A percentile compares a stretch with the other conserved stretches of the same genome.
Conservation (phyloP, 768 basidiomycete species). For the Russula sp. region DNA sequence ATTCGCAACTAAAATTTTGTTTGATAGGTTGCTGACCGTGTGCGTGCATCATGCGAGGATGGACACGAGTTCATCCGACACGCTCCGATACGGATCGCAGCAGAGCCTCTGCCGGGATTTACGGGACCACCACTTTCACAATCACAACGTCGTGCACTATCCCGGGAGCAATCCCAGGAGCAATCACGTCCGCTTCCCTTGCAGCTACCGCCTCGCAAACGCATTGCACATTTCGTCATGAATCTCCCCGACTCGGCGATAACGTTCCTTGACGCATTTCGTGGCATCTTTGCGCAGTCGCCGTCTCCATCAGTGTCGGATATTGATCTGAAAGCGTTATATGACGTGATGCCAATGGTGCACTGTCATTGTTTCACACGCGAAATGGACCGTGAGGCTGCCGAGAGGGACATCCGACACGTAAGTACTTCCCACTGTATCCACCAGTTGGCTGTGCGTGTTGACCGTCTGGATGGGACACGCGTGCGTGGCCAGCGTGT, state of each 20-base stretch:
- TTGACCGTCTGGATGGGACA: conserved; percentile 10
- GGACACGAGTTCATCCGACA: conserved; percentile 80
- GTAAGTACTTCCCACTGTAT: conserved; percentile 46
- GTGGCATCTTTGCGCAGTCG: conserved; percentile 55
- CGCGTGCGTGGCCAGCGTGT: conserved; percentile 62
- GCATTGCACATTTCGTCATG: conserved; percentile 92
- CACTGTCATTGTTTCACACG: conserved; percentile 97
- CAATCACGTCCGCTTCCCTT: conserved; percentile 3
- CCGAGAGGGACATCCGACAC: conserved; percentile 74
- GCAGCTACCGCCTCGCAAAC: conserved; percentile 43
- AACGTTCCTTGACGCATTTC: conserved; percentile 84
- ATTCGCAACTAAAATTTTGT: conserved; percentile 13
- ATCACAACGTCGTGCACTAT: conserved; percentile 48
- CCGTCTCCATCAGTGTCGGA: conserved; percentile 38
- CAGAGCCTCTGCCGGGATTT: conserved; percentile 64
- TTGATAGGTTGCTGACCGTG: conserved; percentile 62
- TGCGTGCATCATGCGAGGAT: conserved; percentile 77
- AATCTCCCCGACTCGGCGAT: conserved; percentile 94
- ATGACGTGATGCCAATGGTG: conserved; percentile 71
- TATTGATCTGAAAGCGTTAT: conserved; percentile 40
- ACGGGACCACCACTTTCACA: conserved; percentile 36
- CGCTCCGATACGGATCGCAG: conserved; percentile 51
- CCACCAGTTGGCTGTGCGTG: conserved; percentile 14
- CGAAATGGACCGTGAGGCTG: conserved; percentile 64
- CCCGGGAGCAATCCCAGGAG: conserved; percentile 34